These are phyloP conservation scores for Fusarium marasasianum DNA, from an alignment of 2,329 filamentous ascomycete genomes.

Conservation along the genomic window DNA sequence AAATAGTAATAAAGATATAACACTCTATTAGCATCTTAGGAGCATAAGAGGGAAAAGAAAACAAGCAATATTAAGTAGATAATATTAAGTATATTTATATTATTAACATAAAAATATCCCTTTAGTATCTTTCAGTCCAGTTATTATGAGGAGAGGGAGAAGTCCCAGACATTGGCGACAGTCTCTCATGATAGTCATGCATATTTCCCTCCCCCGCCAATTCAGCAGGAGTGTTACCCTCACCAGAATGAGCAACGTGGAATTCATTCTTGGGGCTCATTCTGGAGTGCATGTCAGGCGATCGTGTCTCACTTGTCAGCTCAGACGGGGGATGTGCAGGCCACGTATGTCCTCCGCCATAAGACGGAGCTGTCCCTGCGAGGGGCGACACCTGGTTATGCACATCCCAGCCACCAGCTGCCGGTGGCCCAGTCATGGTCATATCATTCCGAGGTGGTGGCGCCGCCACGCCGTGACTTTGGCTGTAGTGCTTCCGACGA, in stretches of 20 bases:
- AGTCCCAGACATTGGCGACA: neutral
- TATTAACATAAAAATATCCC: no score
- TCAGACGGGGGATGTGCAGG: neutral
- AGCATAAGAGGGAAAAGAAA: no score
- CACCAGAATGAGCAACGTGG: neutral
- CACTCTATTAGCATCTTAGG: no score
- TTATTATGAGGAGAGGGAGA: no score
- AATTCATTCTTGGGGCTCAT: neutral
- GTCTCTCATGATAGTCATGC: neutral
- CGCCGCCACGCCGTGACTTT: constrained; percentile 1
- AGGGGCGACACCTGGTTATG: no score
- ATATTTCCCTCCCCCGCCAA: neutral
- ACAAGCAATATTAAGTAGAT: no score
- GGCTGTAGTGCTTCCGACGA: neutral
- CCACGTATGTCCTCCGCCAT: neutral
- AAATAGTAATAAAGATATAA: no score
- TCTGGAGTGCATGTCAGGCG: neutral
- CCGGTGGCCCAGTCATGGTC: no score
- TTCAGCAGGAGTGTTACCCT: neutral
- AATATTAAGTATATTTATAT: no score
- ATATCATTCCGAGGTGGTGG: neutral
- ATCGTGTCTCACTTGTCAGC: neutral
- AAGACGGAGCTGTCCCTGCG: neutral
- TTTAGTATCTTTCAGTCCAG: no score
- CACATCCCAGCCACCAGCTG: no score